Conservation (phyloP, 306 rosid species). For the Trichosanthes truncata region DNA sequence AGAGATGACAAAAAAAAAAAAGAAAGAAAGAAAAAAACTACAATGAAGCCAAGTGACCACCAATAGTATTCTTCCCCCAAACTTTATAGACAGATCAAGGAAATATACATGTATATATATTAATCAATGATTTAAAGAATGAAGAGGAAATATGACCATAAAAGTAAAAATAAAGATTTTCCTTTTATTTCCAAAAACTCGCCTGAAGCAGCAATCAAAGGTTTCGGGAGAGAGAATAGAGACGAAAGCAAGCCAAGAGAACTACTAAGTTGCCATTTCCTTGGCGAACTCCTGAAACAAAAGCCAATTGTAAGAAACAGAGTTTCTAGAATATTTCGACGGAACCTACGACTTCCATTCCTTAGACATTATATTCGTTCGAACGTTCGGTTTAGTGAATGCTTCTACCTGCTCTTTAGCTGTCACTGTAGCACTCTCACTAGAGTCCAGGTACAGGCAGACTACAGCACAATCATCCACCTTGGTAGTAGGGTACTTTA, state of each 20-base stretch:
- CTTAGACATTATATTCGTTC: not conserved
- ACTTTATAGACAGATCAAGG: not conserved
- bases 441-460: constrained; percentile 57
- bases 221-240: not conserved
- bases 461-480: constrained; percentile 78
- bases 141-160: not conserved
- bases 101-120: not conserved
- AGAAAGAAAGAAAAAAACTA: too few species aligned
- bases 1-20: not conserved
- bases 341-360: not conserved
- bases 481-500: constrained; percentile 37
- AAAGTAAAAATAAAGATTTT: not conserved
- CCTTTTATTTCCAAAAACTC: not conserved
- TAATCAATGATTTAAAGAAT: constrained; percentile 6
- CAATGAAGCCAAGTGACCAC: not conserved
- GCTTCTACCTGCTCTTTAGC: not conserved
- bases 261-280: not conserved
- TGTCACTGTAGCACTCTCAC: not conserved
- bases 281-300: not conserved
- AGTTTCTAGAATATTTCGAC: not conserved
- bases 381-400: not conserved
- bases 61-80: not conserved
- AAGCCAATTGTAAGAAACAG: not conserved
- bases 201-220: not conserved
- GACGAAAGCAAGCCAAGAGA: not conserved